Evolutionary conservation across 805 yeast species (phyloP), one percentile per base, ranked within the genome.

Genomic region (Hanseniaspora vineae): DNA sequence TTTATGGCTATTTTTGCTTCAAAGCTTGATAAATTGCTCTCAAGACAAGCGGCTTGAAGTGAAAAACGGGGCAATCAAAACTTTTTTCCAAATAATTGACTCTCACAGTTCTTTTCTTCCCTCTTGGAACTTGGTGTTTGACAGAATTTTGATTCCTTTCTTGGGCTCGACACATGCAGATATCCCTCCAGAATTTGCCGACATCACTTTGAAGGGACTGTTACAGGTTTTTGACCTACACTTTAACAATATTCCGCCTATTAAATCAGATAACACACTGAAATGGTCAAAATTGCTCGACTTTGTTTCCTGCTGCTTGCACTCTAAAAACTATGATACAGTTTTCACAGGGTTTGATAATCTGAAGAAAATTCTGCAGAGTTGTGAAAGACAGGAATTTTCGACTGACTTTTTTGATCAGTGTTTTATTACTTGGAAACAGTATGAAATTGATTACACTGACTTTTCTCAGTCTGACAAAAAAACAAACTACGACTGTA

Each of bases 61-160:
- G 0, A 73, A 94, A 51, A 88, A 87, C 56, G 96, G 96, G 2
- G 80, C 96, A 0, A 75, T 87, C 14, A 95, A 88, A 58, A 90
- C 96, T 0, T 80, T 89, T 53, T 86, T 87, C 64, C 77, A 89
- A 53, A 80, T 90, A 31, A 70, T 84, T 50, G 86, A 84, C 46
- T 76, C 89, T 2, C 86, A 83, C 60, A 82, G 85, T 0, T 57
- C 62, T 11, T 66, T 68, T 42, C 66, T 79, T 17, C 73, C 78
- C 0, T 67, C 77, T 1, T 88, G 96, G 96, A 65, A 71, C 29
- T 61, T 80, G n/a, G 74, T 89, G 2, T 80, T 78, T 55, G 60
- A 66, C 31, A 71, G 81, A 35, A 86, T 85, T 1, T 69, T 89
- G 8, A 71, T 75, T 0, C 72, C 73, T 0, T 58, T 81, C n/a